Base-by-base conservation (phyloP, 306 rosid species). In the Argentina anserina region DNA sequence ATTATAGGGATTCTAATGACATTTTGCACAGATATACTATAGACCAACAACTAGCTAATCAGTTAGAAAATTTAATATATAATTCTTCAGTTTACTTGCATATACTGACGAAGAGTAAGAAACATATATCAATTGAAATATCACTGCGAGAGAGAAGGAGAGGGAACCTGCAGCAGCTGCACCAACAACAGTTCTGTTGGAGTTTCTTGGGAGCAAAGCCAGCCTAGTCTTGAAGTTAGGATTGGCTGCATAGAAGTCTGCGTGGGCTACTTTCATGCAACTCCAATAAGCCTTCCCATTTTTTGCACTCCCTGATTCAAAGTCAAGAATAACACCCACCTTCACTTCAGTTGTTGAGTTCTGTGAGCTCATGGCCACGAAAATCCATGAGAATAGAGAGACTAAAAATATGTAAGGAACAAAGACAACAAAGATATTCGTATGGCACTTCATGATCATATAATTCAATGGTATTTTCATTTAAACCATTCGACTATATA, bases 291-390 rank as follows among this genome's bases (percentile, higher is more conserved):
- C 3, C n/a, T 46, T 3, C 2, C 3, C 52, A 46, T 9, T 36
- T 29, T 20, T 82, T 42, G 77, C 82, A 9, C 43, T 47, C 8
- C 3, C 49, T 36, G 67, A 65, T 0, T 20, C 69, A 46, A 81
- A 9, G 63, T 87, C 79, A 52, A 83, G 74, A 42, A 87, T 33
- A 4, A 64, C 78, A 20, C 90, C 90, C 1, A 79, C 85, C 21
- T 87, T 80, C 37, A 87, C 88, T 52, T 23, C 3, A 7, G 50
- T 53, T 3, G 23, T 47, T 23, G 53, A 18, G 18, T 65, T 77
- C 25, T 75, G 75, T 34, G 34, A 78, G 0, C 1, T 1, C 69
- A 20, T 8, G 26, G 41, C 73, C 67, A 42, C 7, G 4, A 68
- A 36, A 28, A 14, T 26, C 25, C 15, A 65, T 23, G 47, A 40